These are phyloP conservation scores for Plasmodium inui DNA, from an alignment of 169 alveolate genomes.

Conservation along the genomic window DNA sequence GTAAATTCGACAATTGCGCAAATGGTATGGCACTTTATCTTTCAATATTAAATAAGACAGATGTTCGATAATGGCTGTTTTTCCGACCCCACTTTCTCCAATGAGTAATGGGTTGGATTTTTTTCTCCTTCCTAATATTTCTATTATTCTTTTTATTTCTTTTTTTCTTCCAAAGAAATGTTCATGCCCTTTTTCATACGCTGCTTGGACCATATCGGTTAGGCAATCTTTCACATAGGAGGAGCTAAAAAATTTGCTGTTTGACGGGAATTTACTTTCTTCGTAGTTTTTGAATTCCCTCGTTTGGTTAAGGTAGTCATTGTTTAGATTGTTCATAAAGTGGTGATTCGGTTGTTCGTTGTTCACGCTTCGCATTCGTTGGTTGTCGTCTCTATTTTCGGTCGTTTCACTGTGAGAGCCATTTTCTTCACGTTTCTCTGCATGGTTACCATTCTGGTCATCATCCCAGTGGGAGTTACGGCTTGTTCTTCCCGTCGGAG, in stretches of 20 bases:
- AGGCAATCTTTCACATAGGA: constrained; percentile 51
- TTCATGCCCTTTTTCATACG: constrained; percentile 45
- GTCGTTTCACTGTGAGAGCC: not conserved
- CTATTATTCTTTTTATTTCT: constrained; percentile 85
- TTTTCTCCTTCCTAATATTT: constrained; percentile 85
- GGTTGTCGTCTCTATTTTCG: not conserved
- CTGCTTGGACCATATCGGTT: constrained; percentile 42
- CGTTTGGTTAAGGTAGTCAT: constrained; percentile 42
- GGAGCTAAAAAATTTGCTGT: constrained; percentile 23
- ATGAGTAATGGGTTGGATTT: constrained; percentile 84
- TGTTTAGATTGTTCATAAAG: constrained; percentile 20
- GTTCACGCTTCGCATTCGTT: not conserved
- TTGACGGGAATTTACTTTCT: constrained; percentile 8
- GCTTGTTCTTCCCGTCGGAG: not conserved
- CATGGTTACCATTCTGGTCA: not conserved
- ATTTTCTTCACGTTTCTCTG: not conserved
- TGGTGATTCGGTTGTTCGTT: constrained; percentile 11
- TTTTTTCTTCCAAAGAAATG: constrained; percentile 78
- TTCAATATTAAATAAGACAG: constrained; percentile 69
- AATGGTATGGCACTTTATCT: constrained; percentile 74
- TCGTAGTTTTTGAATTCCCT: constrained; percentile 48
- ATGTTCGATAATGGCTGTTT: constrained; percentile 80
- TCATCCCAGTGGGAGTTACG: not conserved
- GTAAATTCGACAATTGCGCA: constrained; percentile 77
- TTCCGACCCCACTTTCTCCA: constrained; percentile 83